These are phyloP conservation scores for Psilocybe sp. DNA, from an alignment of 768 basidiomycete genomes.

Conservation along the genomic window DNA sequence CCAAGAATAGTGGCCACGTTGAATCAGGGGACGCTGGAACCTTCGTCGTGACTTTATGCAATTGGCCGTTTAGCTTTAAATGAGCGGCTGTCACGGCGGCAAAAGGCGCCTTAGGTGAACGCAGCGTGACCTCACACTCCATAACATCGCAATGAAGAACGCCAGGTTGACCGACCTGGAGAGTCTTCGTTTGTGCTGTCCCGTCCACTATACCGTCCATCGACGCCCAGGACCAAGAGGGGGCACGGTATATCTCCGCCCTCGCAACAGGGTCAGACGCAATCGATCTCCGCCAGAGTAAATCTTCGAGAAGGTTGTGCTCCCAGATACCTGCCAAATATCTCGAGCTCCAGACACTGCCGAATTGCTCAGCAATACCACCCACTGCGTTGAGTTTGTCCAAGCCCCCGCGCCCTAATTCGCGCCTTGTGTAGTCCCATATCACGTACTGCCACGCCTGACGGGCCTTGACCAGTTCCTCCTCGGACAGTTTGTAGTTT, in stretches of 20 bases:
- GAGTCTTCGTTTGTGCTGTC: no score
- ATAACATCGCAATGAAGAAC: no score
- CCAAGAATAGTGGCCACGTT: no score
- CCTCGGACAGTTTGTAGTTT: neutral
- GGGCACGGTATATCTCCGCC: slow-evolving; percentile 7
- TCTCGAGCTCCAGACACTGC: neutral
- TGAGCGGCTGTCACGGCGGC: no score
- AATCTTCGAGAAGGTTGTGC: slow-evolving; percentile 2
- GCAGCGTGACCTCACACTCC: no score
- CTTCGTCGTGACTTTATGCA: no score
- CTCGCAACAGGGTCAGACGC: neutral
- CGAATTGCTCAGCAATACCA: slow-evolving; percentile 5
- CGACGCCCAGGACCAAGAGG: slow-evolving; percentile 12
- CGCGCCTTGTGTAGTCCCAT: slow-evolving; percentile 5
- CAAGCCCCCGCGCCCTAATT: neutral
- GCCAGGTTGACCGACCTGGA: no score
- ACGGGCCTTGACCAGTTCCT: neutral
- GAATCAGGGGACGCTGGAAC: no score
- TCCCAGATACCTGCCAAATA: slow-evolving; percentile 9
- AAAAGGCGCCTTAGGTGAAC: no score
- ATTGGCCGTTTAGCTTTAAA: no score
- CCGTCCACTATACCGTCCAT: no score
- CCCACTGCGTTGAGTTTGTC: slow-evolving; percentile 9
- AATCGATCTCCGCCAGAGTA: slow-evolving; percentile 1
- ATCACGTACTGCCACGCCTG: slow-evolving; percentile 6